phyloP scores from a whole-genome alignment of 768 basidiomycete genomes.

The Russula dissimulans region DNA sequence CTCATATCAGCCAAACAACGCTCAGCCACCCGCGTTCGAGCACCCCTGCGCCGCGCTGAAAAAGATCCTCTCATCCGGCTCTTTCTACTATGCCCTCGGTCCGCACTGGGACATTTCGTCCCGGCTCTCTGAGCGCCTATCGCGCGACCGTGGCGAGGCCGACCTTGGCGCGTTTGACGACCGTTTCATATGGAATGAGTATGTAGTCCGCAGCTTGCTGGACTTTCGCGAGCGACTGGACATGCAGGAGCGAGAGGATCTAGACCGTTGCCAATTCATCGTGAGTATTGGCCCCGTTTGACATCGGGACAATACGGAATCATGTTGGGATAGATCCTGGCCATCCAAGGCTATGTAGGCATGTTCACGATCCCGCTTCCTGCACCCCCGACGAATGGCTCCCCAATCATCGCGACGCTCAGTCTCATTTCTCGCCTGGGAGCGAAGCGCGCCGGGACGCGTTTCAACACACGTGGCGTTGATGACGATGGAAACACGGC shows the following conservation, averaged over 20 bases:
- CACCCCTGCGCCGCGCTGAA: constrained; percentile 86
- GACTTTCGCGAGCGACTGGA: constrained; percentile 81
- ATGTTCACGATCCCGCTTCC: constrained; percentile 70
- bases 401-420: constrained; percentile 63
- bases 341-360: constrained; percentile 91
- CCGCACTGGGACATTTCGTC: constrained; percentile 87
- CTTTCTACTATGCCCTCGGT: constrained; percentile 86
- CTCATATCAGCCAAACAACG: constrained; percentile 33
- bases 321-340: constrained; percentile 48
- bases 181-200: constrained; percentile 93
- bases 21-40: constrained; percentile 52
- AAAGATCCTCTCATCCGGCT: constrained; percentile 85
- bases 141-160: constrained; percentile 36
- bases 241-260: constrained; percentile 51
- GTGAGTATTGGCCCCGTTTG: constrained; percentile 36
- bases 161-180: constrained; percentile 65
- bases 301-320: constrained; percentile 2
- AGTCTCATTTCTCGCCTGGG: constrained; percentile 81
- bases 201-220: constrained; percentile 75
- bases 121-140: constrained; percentile 61
- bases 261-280: constrained; percentile 80
- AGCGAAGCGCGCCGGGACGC: constrained; percentile 92
- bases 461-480: constrained; percentile 94
- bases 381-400: constrained; percentile 64
- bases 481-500: constrained; percentile 93